Conservation (phyloP, 305 asterid species). For the Fraxinus albicans region DNA sequence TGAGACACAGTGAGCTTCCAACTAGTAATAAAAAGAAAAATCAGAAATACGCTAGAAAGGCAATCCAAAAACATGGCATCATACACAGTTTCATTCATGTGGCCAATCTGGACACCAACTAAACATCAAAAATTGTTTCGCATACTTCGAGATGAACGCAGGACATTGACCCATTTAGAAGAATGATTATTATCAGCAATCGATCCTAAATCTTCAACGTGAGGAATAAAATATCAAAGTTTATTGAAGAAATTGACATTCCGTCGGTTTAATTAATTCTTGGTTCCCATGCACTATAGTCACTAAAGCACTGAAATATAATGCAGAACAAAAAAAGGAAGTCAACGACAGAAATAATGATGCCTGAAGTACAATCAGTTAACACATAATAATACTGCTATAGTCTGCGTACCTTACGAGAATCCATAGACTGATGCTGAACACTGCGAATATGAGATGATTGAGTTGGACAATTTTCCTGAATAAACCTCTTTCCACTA, state of each 20-base stretch:
- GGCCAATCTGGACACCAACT: background rate
- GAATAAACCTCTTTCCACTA: conserved; percentile 37
- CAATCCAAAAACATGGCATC: background rate
- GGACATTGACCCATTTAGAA: background rate
- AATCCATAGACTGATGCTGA: conserved; percentile 43
- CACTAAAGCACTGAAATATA: background rate
- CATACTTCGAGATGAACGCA: background rate
- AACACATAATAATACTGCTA: conserved; percentile 13
- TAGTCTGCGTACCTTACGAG: conserved; percentile 49
- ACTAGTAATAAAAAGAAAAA: conserved; percentile 36
- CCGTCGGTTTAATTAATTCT: background rate
- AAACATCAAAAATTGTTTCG: background rate
- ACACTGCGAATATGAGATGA: conserved; percentile 33
- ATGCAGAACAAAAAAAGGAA: background rate
- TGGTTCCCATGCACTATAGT: background rate
- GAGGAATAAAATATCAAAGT: conserved; percentile 6
- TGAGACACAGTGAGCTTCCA: conserved; percentile 57
- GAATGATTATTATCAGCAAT: conserved; percentile 8
- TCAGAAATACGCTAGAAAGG: conserved; percentile 12
- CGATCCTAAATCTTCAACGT: background rate
- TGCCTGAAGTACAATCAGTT: background rate
- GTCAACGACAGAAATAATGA: background rate
- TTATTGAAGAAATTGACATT: background rate
- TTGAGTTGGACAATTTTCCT: conserved; percentile 32
- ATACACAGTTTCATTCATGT: background rate